phyloP scores from a whole-genome alignment of 2,329 filamentous ascomycete genomes.

The Diaporthe citri region DNA sequence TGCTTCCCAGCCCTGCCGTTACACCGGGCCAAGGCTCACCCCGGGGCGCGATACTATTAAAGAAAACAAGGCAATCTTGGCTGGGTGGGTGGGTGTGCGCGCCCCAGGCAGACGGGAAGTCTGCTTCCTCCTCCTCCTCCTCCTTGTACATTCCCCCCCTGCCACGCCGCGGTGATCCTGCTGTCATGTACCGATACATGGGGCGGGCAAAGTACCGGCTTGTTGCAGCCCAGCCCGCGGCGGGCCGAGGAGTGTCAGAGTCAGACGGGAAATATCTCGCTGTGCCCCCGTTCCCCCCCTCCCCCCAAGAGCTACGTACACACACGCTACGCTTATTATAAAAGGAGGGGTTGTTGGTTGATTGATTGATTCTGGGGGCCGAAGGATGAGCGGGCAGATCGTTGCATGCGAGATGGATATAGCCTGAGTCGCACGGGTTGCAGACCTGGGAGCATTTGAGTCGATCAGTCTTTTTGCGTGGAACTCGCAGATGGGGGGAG shows the following conservation, averaged over 20 bases:
- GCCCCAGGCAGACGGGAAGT: neutral
- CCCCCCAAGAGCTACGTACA: neutral
- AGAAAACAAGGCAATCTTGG: neutral
- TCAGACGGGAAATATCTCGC: constrained; percentile 24
- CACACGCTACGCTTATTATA: neutral
- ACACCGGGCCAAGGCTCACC: neutral
- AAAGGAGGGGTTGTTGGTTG: neutral
- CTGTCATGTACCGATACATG: constrained; percentile 8
- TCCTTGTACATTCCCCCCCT: neutral
- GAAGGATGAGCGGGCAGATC: constrained; percentile 41
- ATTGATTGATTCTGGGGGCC: constrained; percentile 18
- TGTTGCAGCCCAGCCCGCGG: neutral
- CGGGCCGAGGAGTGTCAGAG: constrained; percentile 21
- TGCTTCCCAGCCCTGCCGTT: neutral
- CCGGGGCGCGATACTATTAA: neutral
- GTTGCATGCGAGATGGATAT: constrained; percentile 35
- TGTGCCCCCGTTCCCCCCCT: neutral
- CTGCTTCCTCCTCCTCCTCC: too few relatives aligned
- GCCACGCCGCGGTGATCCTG: neutral
- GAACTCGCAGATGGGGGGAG: neutral
- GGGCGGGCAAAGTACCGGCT: neutral
- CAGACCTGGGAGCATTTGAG: constrained; percentile 15
- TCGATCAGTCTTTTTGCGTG: neutral
- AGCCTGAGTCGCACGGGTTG: neutral
- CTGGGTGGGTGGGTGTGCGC: too few relatives aligned